phyloP scores from a whole-genome alignment of 169 alveolate species.

The Plasmodium yoelii region DNA sequence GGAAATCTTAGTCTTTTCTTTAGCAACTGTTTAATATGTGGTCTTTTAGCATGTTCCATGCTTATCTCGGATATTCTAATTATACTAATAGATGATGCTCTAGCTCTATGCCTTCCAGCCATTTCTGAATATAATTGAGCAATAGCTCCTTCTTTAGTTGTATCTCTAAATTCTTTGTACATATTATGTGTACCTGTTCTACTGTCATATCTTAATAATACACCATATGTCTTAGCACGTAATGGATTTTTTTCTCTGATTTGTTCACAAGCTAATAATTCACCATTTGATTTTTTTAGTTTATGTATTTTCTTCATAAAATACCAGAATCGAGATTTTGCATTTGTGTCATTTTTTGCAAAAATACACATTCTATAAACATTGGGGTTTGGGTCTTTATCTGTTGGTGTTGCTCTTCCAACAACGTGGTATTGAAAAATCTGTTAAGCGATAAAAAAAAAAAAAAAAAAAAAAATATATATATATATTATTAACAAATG shows the following conservation, averaged over 20 bases:
- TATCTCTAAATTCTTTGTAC: slow-evolving; percentile 99
- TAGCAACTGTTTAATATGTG: slow-evolving; percentile 89
- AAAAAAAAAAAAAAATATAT: slow-evolving; percentile 4
- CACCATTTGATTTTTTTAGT: slow-evolving; percentile 97
- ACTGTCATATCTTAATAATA: slow-evolving; percentile 97
- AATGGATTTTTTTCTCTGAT: slow-evolving; percentile 92
- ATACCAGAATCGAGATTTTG: slow-evolving; percentile 98
- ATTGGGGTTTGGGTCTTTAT: slow-evolving; percentile 92
- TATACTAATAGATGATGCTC: slow-evolving; percentile 94
- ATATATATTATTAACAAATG: neutral
- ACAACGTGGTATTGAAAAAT: slow-evolving; percentile 94
- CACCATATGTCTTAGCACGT: slow-evolving; percentile 97
- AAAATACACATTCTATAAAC: slow-evolving; percentile 97
- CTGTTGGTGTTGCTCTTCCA: slow-evolving; percentile 97
- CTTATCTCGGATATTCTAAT: slow-evolving; percentile 91
- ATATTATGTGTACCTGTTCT: slow-evolving; percentile 99
- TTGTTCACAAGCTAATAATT: slow-evolving; percentile 94
- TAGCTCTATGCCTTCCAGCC: slow-evolving; percentile 99
- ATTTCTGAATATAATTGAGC: slow-evolving; percentile 97
- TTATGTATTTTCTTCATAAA: slow-evolving; percentile 96
- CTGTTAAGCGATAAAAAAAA: neutral
- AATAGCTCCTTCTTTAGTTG: slow-evolving; percentile 96
- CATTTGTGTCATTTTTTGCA: slow-evolving; percentile 97
- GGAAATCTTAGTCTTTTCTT: slow-evolving; percentile 94
- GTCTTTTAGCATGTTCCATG: slow-evolving; percentile 89